Evolutionary conservation across 306 rosid genomes (phyloP).

Genomic region (Hippophae gyantsensis): DNA sequence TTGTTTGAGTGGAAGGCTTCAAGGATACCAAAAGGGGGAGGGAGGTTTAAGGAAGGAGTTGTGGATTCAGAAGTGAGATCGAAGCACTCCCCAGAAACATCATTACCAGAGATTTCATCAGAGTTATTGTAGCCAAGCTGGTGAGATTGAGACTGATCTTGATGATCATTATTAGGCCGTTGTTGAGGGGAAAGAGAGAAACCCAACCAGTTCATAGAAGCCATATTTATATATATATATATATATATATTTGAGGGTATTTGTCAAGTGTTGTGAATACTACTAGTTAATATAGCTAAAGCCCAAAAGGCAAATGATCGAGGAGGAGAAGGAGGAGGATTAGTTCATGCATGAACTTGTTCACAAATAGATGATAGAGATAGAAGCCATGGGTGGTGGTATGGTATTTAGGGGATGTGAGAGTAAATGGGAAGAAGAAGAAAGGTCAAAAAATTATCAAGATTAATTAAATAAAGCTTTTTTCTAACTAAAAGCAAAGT

Average conservation of each 20-base stretch:
- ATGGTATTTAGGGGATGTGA: not conserved
- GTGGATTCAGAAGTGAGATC: constrained; percentile 43
- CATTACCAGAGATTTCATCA: constrained; percentile 40
- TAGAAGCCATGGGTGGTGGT: constrained; percentile 14
- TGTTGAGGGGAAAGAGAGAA: constrained; percentile 83
- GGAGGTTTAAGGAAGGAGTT: constrained; percentile 45
- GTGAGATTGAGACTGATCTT: constrained; percentile 24
- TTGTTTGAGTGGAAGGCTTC: constrained; percentile 42
- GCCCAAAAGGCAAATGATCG: not conserved
- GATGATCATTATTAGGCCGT: constrained; percentile 18
- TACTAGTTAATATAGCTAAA: not conserved
- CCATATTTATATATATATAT: constrained; percentile 23
- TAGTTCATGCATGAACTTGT: constrained; percentile 33
- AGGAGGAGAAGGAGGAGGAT: not conserved
- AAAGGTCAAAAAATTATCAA: constrained; percentile 32
- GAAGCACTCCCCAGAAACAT: constrained; percentile 42
- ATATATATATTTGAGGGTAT: not conserved
- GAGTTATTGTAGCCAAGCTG: constrained; percentile 42
- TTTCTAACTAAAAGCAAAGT: constrained; percentile 18
- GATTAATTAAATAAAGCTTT: constrained; percentile 18
- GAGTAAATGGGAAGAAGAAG: constrained; percentile 23
- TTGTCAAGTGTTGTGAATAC: not conserved
- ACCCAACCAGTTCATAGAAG: constrained; percentile 80
- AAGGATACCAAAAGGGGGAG: constrained; percentile 44
- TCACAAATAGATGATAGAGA: not conserved